Percentiles rank a stretch among this genome's conserved stretches.
These are phyloP conservation scores for Hypsizygus ulmarius DNA, from an alignment of 1,284 basidiomycete genomes.

Conservation along the genomic window DNA sequence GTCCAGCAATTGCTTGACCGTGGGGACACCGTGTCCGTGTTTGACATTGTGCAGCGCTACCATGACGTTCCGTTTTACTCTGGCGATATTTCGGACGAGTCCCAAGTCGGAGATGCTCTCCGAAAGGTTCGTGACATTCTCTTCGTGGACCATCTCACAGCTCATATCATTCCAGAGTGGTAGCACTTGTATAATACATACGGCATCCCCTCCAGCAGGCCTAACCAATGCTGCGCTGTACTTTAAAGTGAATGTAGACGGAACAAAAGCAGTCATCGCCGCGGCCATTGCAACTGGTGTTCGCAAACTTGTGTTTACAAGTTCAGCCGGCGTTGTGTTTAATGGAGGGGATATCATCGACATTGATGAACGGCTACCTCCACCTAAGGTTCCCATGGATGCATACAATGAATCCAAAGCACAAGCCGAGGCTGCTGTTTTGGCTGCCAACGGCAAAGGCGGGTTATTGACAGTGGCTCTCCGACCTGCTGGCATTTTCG, in stretches of 20 bases:
- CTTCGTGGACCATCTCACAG: constrained; percentile 8
- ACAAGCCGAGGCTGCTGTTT: constrained; percentile 81
- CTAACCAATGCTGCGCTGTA: constrained; percentile 74
- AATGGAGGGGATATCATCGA: constrained; percentile 82
- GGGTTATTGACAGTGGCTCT: constrained; percentile 88
- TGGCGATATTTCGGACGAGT: constrained; percentile 81
- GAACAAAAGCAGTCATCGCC: constrained; percentile 84
- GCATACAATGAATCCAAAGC: constrained; percentile 98
- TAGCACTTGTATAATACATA: constrained; percentile 91
- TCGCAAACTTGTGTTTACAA: constrained; percentile 91
- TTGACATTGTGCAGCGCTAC: constrained; percentile 90
- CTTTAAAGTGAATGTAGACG: constrained; percentile 93
- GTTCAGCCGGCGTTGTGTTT: constrained; percentile 92
- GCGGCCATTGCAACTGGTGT: constrained; percentile 75
- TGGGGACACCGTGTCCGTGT: constrained; percentile 78
- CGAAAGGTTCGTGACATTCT: constrained; percentile 54
- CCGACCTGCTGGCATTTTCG: constrained; percentile 96
- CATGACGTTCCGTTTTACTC: constrained; percentile 83
- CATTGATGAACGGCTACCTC: constrained; percentile 85
- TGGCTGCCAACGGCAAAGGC: constrained; percentile 82
- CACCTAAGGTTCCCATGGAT: constrained; percentile 78
- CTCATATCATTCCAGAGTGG: constrained; percentile 51
- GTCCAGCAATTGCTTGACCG: constrained; percentile 79
- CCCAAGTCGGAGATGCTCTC: constrained; percentile 69
- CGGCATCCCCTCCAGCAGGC: constrained; percentile 86